Conservation (phyloP, 208 protist species). For the Naegleria lovaniensis region DNA sequence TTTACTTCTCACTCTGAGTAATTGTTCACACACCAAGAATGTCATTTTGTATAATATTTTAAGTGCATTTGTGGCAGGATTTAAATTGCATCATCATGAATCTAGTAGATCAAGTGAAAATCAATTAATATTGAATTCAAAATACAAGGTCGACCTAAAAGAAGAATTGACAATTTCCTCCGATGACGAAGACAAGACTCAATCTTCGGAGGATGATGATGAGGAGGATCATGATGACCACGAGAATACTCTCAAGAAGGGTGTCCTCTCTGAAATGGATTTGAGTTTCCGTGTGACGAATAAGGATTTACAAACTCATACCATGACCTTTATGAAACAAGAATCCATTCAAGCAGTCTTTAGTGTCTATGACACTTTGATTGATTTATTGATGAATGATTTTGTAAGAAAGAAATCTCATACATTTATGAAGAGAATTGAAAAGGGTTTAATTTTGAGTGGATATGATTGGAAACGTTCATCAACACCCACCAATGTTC, state of each 20-base stretch:
- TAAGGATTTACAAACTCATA: neutral
- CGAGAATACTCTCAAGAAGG: neutral
- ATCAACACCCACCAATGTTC: neutral
- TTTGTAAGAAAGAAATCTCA: neutral
- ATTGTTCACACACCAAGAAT: neutral
- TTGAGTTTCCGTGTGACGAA: neutral
- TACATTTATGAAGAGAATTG: neutral
- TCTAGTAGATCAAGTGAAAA: too few species aligned
- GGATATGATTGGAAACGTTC: neutral
- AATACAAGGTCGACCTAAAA: neutral
- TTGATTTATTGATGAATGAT: neutral
- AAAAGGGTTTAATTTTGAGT: conserved; percentile 3
- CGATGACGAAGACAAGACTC: neutral
- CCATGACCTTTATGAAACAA: neutral
- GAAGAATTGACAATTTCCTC: neutral
- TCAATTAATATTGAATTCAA: too few species aligned
- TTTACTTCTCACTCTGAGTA: neutral
- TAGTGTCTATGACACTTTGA: neutral
- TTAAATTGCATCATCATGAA: neutral
- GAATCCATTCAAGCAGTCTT: neutral
- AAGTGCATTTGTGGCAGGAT: neutral
- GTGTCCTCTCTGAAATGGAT: neutral
- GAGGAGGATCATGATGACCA: neutral
- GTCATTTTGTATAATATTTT: neutral
- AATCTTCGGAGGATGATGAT: neutral